Conservation (phyloP, 345 rosid genomes). For the Ricinus communis region DNA sequence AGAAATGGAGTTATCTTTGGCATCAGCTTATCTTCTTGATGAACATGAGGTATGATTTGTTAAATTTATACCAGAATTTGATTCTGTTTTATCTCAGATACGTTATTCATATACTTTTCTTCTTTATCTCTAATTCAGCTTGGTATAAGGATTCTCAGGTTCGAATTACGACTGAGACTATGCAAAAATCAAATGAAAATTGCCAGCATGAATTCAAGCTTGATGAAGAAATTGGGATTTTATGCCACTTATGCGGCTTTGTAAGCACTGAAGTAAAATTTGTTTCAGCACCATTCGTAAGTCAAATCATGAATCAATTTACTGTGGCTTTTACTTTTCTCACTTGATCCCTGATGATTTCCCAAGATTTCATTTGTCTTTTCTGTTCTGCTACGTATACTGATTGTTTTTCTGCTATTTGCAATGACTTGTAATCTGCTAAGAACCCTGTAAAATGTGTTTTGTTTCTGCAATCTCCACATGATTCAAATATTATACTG, state of each 20-base stretch:
- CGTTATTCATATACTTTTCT: neutral
- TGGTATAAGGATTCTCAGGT: slow-evolving; percentile 26
- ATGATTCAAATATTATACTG: neutral
- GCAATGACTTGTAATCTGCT: neutral
- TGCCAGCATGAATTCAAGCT: slow-evolving; percentile 65
- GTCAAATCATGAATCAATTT: slow-evolving; percentile 32
- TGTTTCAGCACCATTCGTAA: slow-evolving; percentile 80
- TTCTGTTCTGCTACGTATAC: neutral
- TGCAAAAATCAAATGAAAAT: slow-evolving; percentile 34
- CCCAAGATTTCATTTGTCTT: neutral
- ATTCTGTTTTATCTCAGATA: neutral
- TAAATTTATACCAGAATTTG: neutral
- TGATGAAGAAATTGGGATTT: slow-evolving; percentile 79
- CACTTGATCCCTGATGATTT: neutral
- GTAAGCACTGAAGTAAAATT: slow-evolving; percentile 74
- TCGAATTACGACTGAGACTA: slow-evolving; percentile 39
- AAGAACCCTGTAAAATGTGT: neutral
- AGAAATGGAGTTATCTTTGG: slow-evolving; percentile 82
- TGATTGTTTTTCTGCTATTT: neutral
- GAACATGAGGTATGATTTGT: slow-evolving; percentile 62
- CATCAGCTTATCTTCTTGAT: slow-evolving; percentile 69
- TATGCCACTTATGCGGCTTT: slow-evolving; percentile 65
- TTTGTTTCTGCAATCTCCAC: neutral
- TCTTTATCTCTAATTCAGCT: slow-evolving; percentile 14
- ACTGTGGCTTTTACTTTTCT: neutral